Percentiles rank a stretch among this genome's conserved stretches.
Evolutionary conservation across 805 yeast species (phyloP).

Genomic region (Lachancea dasiensis): DNA sequence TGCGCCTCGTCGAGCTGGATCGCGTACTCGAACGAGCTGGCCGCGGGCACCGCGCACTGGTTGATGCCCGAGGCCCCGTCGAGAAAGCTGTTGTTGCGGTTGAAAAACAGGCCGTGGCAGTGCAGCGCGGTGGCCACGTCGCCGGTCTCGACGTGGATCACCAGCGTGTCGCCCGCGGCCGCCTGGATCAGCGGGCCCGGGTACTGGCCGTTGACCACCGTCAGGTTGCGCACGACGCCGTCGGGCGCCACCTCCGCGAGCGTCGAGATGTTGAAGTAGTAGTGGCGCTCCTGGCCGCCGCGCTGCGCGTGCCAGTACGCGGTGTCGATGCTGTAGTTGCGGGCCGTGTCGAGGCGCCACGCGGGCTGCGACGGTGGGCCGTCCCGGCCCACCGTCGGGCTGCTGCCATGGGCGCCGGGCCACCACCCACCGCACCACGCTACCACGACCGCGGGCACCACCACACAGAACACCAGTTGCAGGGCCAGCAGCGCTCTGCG

Average conservation of each 20-base stretch:
- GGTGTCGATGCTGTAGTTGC: slow-evolving; percentile 20
- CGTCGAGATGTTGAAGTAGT: slow-evolving; percentile 20
- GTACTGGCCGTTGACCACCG: slow-evolving; percentile 34
- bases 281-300: slow-evolving; percentile 19
- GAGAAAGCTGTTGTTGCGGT: slow-evolving; percentile 38
- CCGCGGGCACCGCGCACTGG: slow-evolving; percentile 42
- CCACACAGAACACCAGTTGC: no score
- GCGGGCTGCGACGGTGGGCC: no score
- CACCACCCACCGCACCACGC: no score
- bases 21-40: slow-evolving; percentile 36
- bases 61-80: slow-evolving; percentile 50
- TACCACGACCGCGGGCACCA: neutral
- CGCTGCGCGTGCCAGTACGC: slow-evolving; percentile 20
- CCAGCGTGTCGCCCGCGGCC: slow-evolving; percentile 40
- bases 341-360: slow-evolving; percentile 28
- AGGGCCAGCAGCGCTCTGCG: no score
- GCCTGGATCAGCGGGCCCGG: slow-evolving; percentile 50
- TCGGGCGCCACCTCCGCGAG: slow-evolving; percentile 26
- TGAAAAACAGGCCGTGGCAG: slow-evolving; percentile 45
- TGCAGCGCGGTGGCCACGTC: slow-evolving; percentile 42
- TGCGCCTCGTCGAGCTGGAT: slow-evolving; percentile 37
- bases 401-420: no score
- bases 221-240: slow-evolving; percentile 30
- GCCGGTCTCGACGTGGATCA: slow-evolving; percentile 38
- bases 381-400: no score